These are phyloP conservation scores for Trichosporon asahii DNA, from an alignment of 1,284 basidiomycete genomes.

Conservation along the genomic window DNA sequence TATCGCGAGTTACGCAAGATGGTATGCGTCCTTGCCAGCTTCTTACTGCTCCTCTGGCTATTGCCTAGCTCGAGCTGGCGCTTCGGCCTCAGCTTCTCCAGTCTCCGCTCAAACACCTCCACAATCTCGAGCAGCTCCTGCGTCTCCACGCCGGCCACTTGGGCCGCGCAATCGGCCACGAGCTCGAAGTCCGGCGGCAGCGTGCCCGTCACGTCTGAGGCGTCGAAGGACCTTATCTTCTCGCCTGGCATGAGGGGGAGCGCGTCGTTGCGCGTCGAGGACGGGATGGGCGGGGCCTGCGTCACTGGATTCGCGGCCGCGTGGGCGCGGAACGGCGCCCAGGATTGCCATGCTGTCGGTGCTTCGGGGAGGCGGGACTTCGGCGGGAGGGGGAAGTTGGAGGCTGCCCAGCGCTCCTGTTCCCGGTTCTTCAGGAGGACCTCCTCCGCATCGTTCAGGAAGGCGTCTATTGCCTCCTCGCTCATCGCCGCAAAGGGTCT, in stretches of 20 bases:
- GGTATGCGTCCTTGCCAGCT: neutral
- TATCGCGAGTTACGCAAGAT: neutral
- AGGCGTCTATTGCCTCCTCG: constrained; percentile 36
- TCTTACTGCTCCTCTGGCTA: neutral
- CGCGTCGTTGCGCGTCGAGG: constrained; percentile 19
- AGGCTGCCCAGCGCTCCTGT: constrained; percentile 3
- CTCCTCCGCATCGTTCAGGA: constrained; percentile 32
- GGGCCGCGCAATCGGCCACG: constrained; percentile 31
- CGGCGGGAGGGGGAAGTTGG: constrained; percentile 25
- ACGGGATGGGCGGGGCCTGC: neutral
- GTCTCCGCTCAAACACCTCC: constrained; percentile 35
- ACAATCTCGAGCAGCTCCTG: constrained; percentile 29
- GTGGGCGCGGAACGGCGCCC: constrained; percentile 25
- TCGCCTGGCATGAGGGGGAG: constrained; percentile 44
- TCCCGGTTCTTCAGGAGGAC: constrained; percentile 36
- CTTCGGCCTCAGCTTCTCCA: constrained; percentile 24
- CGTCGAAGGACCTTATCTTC: constrained; percentile 29
- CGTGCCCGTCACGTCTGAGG: constrained; percentile 29
- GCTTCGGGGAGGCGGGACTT: neutral
- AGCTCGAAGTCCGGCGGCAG: constrained; percentile 33
- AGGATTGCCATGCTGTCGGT: constrained; percentile 21
- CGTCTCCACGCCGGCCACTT: constrained; percentile 32
- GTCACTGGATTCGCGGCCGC: constrained; percentile 7
- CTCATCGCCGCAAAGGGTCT: constrained; percentile 35
- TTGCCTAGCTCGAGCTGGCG: neutral